Evolutionary conservation across 2,329 filamentous ascomycete species (phyloP).

Genomic region (Cladosporium sphaerospermum): DNA sequence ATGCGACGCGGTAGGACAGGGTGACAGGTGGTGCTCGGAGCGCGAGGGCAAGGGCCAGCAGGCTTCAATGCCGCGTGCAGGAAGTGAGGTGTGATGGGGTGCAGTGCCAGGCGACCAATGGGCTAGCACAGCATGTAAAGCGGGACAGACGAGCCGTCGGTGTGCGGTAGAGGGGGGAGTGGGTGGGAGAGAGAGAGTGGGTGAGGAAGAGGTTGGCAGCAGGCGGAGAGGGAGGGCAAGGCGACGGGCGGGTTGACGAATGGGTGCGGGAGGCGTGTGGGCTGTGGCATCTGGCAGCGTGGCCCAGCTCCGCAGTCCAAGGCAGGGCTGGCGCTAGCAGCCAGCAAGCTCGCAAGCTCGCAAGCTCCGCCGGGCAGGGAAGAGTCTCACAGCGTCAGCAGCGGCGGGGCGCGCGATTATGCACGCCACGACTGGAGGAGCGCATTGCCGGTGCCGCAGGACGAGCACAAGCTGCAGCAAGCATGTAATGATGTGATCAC

Average conservation of each 20-base stretch:
- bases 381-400: background rate
- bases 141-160: conserved; percentile 1
- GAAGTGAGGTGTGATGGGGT: background rate
- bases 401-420: background rate
- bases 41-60: background rate
- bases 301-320: background rate
- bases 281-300: background rate
- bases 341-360: background rate
- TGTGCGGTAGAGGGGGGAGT: background rate
- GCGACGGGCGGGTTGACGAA: background rate
- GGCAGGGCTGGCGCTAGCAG: background rate
- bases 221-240: background rate
- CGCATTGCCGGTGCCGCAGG: background rate
- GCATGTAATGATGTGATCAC: background rate
- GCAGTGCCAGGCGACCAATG: background rate
- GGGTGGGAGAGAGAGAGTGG: background rate
- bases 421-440: background rate
- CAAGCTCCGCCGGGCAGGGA: background rate
- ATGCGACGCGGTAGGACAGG: conserved; percentile 8
- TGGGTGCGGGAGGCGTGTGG: background rate
- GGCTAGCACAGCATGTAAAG: background rate
- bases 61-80: background rate
- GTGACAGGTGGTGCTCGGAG: background rate
- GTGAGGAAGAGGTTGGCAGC: background rate
- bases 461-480: no score